Conservation (phyloP, 1,284 basidiomycete species). For the Leccinum pallidistipes region DNA sequence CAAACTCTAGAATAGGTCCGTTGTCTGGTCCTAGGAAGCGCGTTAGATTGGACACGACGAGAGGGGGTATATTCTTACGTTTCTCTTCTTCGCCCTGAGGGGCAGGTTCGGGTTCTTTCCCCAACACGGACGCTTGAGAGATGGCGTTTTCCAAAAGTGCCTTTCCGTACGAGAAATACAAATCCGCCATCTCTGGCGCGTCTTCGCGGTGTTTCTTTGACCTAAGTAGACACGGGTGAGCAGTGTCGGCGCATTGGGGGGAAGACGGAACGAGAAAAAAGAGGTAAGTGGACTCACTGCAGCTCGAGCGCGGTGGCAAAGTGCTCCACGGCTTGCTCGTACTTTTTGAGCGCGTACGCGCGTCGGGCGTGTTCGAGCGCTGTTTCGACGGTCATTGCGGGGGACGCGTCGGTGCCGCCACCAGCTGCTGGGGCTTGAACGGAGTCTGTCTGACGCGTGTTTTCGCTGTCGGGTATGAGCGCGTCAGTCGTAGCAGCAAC, state of each 20-base stretch:
- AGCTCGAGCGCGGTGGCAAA: slow-evolving; percentile 85
- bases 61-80: slow-evolving; percentile 31
- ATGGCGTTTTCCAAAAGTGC: slow-evolving; percentile 89
- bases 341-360: slow-evolving; percentile 85
- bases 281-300: slow-evolving; percentile 47
- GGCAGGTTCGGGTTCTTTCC: slow-evolving; percentile 68
- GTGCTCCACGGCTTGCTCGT: slow-evolving; percentile 81
- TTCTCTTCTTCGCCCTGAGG: slow-evolving; percentile 47
- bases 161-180: slow-evolving; percentile 85
- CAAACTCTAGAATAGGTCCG: slow-evolving; percentile 70
- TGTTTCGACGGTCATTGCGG: slow-evolving; percentile 48
- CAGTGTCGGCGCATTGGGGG: not conserved
- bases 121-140: slow-evolving; percentile 76
- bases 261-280: not conserved
- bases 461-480: slow-evolving; percentile 5
- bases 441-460: not conserved
- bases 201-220: slow-evolving; percentile 72
- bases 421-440: not conserved
- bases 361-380: slow-evolving; percentile 76
- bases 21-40: slow-evolving; percentile 31
- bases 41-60: slow-evolving; percentile 1
- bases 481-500: not conserved
- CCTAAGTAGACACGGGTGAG: slow-evolving; percentile 39
- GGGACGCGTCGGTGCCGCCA: slow-evolving; percentile 12
- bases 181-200: slow-evolving; percentile 75